Base-by-base conservation (phyloP, 208 protist genomes). In the Wallacemonas sp. region DNA sequence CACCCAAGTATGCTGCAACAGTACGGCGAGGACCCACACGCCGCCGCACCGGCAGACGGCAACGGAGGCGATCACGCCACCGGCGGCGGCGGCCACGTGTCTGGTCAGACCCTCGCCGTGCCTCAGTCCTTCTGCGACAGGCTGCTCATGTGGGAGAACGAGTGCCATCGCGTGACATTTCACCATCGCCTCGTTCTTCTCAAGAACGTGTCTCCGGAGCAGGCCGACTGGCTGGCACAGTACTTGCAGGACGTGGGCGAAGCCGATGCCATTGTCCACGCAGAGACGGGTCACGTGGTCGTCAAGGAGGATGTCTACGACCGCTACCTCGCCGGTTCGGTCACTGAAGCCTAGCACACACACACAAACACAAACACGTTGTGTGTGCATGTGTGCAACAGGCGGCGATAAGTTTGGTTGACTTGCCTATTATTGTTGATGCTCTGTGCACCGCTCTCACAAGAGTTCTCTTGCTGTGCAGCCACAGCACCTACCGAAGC, bases 91-190 rank as follows among this genome's bases (percentile, higher is more conserved):
- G 15, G 44, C 19, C 38, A 42, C 3, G 54, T 68, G 29, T 63
- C 68, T 0, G 68, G 68, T 5, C 37, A 63, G 13, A 66, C 63
- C 29, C 46, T 78, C 8, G 68, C 81, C n/a, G 76, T 96, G 32
- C 91, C 91, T 21, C 88, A 93, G 55, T 93, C 91, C 3, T 84
- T 96, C 62, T 92, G 83, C 61, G 91, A 96, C 60, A 87, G 94
- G 71, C 62, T 96, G 44, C 58, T 84, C 37, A 91, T 89, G 82
- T 96, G 91, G 88, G 87, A 96, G 65, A 85, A 62, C 26, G 87
- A 96, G 73, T 92, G 83, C 70, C 77, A 79, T 30, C 83, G 91
- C 29, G 76, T 94, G 19, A 65, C 82, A n/a, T 92, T 96, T 70
- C 50, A 80, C 36, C 75, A 78, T 15, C 44, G 83, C 54, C 48